These are phyloP conservation scores for Poa pratensis DNA, from an alignment of 176 grass and related monocot genomes.

Conservation along the genomic window DNA sequence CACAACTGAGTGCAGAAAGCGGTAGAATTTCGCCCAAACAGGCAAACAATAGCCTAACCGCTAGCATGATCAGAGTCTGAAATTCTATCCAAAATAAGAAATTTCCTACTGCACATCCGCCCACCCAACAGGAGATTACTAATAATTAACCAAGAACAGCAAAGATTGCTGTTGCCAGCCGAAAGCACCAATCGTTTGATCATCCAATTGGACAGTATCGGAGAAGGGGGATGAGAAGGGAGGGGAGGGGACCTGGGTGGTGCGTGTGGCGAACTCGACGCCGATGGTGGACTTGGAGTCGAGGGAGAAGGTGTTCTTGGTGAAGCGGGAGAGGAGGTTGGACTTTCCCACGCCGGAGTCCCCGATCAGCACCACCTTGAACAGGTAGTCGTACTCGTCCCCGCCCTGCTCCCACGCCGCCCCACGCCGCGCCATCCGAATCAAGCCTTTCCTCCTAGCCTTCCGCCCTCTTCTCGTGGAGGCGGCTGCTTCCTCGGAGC, in stretches of 20 bases:
- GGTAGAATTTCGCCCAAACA: not conserved
- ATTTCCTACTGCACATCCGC: not conserved
- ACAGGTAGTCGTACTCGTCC: slow-evolving; percentile 91
- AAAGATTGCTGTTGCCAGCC: not conserved
- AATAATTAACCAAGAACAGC: not conserved
- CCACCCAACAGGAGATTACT: not conserved
- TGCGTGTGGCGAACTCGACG: slow-evolving; percentile 86
- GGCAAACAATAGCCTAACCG: not conserved
- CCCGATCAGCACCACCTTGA: slow-evolving; percentile 87
- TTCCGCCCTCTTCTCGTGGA: not conserved
- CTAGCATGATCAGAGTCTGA: not conserved
- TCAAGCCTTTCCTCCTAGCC: not conserved
- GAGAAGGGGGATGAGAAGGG: not conserved
- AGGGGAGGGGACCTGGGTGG: slow-evolving; percentile 44
- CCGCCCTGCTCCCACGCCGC: slow-evolving; percentile 64
- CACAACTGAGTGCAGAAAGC: not conserved
- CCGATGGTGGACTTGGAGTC: slow-evolving; percentile 96
- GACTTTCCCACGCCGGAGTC: slow-evolving; percentile 93
- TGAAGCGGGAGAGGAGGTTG: slow-evolving; percentile 88
- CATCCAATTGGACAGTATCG: not conserved
- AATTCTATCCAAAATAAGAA: not conserved
- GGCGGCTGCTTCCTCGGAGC: slow-evolving; percentile 9
- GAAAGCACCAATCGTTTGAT: not conserved
- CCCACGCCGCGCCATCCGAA: slow-evolving; percentile 50
- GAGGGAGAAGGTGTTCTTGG: slow-evolving; percentile 81